Evolutionary conservation across 2,329 filamentous ascomycete genomes (phyloP), one percentile per base, ranked within the genome.

Genomic region (Ilyonectria mors-panacis): DNA sequence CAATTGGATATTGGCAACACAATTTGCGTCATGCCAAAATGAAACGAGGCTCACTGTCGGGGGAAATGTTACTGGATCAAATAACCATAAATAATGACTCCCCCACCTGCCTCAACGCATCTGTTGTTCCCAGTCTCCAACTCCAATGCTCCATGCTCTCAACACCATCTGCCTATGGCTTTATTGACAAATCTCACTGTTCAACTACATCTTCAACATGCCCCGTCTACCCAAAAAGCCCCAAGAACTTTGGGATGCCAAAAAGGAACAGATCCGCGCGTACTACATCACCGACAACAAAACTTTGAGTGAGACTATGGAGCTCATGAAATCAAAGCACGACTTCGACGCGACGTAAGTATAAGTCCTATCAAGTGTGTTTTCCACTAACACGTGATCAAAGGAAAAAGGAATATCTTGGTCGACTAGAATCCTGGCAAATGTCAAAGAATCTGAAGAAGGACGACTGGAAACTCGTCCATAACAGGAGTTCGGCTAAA

Each of bases 381-480:
- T 6, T n/a, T 9, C 23, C 17, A 19, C 50, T 45, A 21, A 65
- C 7, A 4, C 12, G 4, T 33, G 2, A 2, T 2, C 10, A 35
- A 21, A 48, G 44, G 3, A 58, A 55, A 58, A 58, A 58, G 10
- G 53, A 63, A 15, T 63, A 63, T 45, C 48, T 59, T 15, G 15
- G 28, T 26, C 19, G 42, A 47, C 26, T 65, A 1, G 23, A 37
- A 26, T 37, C 2, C 13, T 65, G 55, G 61, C 26, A 47, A 12
- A 51, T 63, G 44, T n/a, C 28, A 12, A 59, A 55, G 19, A 45
- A 65, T 30, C 9, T 35, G 4, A 65, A 50, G 13, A 54, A 21
- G 8, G 33, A 48, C 2, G 10, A 55, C 13, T 63, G 53, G 61
- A 48, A 58, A 33, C 15, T 45, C 17, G 17, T 57, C 2, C 54